These are phyloP conservation scores for Aschersonia sp. DNA, from an alignment of 2,329 filamentous ascomycete species.

Conservation along the genomic window DNA sequence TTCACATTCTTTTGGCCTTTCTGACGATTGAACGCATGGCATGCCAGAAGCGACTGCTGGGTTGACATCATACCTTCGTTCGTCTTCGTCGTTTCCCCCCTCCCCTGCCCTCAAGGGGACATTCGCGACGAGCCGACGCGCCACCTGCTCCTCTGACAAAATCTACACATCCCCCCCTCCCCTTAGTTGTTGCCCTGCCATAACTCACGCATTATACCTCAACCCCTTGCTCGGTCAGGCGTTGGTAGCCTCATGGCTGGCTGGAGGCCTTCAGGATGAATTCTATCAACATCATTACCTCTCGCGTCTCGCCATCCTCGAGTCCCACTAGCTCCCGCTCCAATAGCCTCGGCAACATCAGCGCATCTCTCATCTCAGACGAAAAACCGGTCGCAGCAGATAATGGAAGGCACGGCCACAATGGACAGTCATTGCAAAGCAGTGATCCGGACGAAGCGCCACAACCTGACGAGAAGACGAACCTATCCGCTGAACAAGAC, in stretches of 20 bases:
- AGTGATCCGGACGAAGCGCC: conserved; percentile 22
- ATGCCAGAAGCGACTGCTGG: not conserved
- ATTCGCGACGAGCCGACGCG: not conserved
- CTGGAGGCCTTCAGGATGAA: conserved; percentile 61
- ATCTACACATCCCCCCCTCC: not conserved
- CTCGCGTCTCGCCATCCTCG: conserved; percentile 55
- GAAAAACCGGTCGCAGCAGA: conserved; percentile 20
- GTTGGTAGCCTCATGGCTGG: conserved; percentile 34
- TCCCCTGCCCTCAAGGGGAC: not conserved
- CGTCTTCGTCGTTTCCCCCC: not conserved
- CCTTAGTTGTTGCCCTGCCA: not conserved
- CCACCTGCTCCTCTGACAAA: not conserved
- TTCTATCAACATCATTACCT: conserved; percentile 86
- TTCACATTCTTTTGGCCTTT: not conserved
- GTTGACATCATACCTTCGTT: conserved; percentile 2
- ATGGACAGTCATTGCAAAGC: conserved; percentile 20
- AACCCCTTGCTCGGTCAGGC: conserved; percentile 1
- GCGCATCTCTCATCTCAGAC: conserved; percentile 29
- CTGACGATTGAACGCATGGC: no score
- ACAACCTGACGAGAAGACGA: conserved; percentile 21
- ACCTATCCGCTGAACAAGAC: conserved; percentile 38
- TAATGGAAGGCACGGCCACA: conserved; percentile 18
- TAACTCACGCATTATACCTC: not conserved
- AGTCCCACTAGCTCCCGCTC: conserved; percentile 42
- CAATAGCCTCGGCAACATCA: conserved; percentile 43